Conservation (phyloP, 2,329 filamentous ascomycete species). For the Cladosporium sp. region DNA sequence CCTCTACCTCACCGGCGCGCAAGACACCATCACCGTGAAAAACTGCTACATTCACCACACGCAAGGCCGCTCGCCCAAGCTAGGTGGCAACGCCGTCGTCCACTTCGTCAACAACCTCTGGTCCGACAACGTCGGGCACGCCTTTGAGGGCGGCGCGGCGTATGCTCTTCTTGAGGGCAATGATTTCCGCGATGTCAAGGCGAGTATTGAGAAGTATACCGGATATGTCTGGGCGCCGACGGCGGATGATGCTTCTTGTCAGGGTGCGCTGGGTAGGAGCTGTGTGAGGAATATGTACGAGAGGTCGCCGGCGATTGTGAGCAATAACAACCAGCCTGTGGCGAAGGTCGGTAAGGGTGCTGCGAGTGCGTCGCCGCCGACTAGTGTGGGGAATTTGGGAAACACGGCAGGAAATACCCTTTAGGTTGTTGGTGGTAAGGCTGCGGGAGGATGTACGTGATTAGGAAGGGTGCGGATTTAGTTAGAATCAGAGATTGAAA, state of each 20-base stretch:
- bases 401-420: neutral
- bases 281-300: slow-evolving; percentile 35
- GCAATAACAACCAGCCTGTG: neutral
- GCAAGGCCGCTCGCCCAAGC: slow-evolving; percentile 57
- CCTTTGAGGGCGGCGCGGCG: slow-evolving; percentile 44
- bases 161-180: slow-evolving; percentile 24
- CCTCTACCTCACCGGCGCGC: slow-evolving; percentile 53
- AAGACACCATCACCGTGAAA: slow-evolving; percentile 56
- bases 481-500: too few relatives aligned
- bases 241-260: slow-evolving; percentile 14
- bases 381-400: neutral
- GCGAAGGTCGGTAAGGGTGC: neutral
- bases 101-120: slow-evolving; percentile 60
- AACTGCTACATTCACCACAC: slow-evolving; percentile 57
- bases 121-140: slow-evolving; percentile 52
- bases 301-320: neutral
- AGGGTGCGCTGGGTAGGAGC: slow-evolving; percentile 41
- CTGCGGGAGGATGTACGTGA: too few relatives aligned
- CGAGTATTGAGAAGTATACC: slow-evolving; percentile 51
- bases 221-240: slow-evolving; percentile 43
- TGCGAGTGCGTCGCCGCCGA: neutral
- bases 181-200: slow-evolving; percentile 33
- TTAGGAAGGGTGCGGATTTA: too few relatives aligned
- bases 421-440: neutral
- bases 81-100: slow-evolving; percentile 52